A percentile compares a stretch with the other conserved stretches of the same genome.
Evolutionary conservation across 495 filamentous ascomycete genomes (phyloP).

Genomic region (Mytilinidion resinicola): DNA sequence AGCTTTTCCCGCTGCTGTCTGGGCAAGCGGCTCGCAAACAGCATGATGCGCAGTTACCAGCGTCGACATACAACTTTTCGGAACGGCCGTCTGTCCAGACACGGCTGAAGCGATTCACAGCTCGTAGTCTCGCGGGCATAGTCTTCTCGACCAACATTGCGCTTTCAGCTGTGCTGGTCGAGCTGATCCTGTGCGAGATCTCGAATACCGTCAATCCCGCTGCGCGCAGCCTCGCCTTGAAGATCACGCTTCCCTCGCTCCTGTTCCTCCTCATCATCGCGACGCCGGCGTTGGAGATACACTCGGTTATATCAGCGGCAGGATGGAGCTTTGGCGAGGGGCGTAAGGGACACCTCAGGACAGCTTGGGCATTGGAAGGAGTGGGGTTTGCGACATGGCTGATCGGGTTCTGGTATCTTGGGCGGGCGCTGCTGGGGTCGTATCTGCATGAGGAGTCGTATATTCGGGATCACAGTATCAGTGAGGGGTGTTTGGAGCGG

Average conservation of each 20-base stretch:
- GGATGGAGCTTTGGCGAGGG: conserved; percentile 49
- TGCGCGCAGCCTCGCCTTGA: conserved; percentile 55
- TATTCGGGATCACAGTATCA: conserved; percentile 43
- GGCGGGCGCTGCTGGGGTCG: conserved; percentile 54
- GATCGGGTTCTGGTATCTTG: conserved; percentile 66
- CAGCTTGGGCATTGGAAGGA: conserved; percentile 55
- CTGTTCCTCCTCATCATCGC: conserved; percentile 60
- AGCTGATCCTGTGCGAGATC: conserved; percentile 73
- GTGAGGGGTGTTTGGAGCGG: conserved; percentile 67
- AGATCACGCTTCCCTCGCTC: conserved; percentile 57
- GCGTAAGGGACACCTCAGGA: conserved; percentile 42
- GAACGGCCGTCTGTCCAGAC: conserved; percentile 31
- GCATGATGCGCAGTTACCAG: conserved; percentile 46
- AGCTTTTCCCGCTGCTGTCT: conserved; percentile 59
- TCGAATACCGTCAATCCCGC: conserved; percentile 58
- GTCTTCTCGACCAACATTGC: conserved; percentile 68
- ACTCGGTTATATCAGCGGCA: conserved; percentile 54
- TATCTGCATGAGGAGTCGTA: conserved; percentile 35
- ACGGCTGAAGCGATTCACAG: conserved; percentile 18
- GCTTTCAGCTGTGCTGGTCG: conserved; percentile 63
- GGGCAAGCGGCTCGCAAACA: conserved; percentile 43
- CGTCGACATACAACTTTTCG: conserved; percentile 28
- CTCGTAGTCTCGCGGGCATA: conserved; percentile 45
- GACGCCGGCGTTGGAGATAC: conserved; percentile 66
- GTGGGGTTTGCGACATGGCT: conserved; percentile 56